These are phyloP conservation scores for Suillus cothurnatus DNA, from an alignment of 768 basidiomycete species.

Conservation along the genomic window DNA sequence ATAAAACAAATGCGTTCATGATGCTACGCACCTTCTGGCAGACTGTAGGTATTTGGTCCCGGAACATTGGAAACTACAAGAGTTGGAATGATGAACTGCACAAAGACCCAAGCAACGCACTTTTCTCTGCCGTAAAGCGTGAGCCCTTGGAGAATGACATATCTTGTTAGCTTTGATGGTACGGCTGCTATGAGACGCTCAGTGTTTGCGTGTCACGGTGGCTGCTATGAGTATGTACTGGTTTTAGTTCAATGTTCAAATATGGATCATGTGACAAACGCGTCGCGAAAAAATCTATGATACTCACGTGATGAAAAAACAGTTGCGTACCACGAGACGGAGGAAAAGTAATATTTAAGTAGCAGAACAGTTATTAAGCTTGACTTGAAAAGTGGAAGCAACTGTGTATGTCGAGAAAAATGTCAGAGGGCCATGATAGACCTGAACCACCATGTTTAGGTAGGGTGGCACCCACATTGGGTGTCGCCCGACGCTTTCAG, in stretches of 20 bases:
- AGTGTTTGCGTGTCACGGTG: too few species aligned
- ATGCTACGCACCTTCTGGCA: conserved; percentile 37
- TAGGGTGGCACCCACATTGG: too few species aligned
- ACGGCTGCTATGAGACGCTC: background rate
- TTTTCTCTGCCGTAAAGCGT: conserved; percentile 45
- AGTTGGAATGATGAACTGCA: background rate
- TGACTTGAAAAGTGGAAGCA: too few species aligned
- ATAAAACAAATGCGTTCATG: background rate
- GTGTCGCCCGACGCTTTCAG: too few species aligned
- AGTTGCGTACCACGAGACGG: conserved; percentile 10
- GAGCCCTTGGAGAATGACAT: conserved; percentile 51
- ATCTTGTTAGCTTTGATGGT: background rate
- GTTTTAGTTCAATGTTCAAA: too few species aligned
- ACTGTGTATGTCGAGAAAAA: too few species aligned
- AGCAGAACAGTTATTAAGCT: background rate
- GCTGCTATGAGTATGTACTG: too few species aligned
- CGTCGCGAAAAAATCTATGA: conserved; percentile 17
- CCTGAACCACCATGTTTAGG: too few species aligned
- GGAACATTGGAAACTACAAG: conserved; percentile 46
- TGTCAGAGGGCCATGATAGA: too few species aligned
- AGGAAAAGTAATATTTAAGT: background rate
- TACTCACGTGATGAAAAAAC: conserved; percentile 29
- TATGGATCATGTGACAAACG: conserved; percentile 19
- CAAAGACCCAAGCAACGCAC: conserved; percentile 25
- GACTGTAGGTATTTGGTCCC: conserved; percentile 52